A percentile compares a stretch with the other conserved stretches of the same genome.
Evolutionary conservation across 1,284 basidiomycete species (phyloP).

Genomic region (Amylostereum chailletii): DNA sequence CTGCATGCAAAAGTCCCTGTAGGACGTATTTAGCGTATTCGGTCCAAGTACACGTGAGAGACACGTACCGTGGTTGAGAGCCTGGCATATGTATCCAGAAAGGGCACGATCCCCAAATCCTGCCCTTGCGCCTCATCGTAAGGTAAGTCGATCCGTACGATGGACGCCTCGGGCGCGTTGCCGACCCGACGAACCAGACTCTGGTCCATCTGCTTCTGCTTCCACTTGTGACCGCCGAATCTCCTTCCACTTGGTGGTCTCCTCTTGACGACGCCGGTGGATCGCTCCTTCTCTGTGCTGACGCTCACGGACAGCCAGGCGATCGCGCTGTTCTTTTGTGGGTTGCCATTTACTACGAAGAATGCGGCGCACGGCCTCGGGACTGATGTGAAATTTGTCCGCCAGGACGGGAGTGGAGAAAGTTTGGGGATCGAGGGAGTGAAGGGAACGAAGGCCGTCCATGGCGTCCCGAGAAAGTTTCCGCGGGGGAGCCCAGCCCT

Average conservation of each 20-base stretch:
- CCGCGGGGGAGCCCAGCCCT: conserved; percentile 80
- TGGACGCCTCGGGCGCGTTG: too few relatives aligned
- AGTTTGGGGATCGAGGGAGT: conserved; percentile 57
- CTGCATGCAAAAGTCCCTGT: too few relatives aligned
- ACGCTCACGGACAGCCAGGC: conserved; percentile 53
- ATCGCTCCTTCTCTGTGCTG: conserved; percentile 34
- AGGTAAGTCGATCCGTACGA: too few relatives aligned
- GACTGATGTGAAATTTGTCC: conserved; percentile 74
- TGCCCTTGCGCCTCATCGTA: too few relatives aligned
- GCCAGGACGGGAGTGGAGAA: conserved; percentile 71
- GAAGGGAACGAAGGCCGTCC: conserved; percentile 73
- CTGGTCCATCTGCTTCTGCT: conserved; percentile 3
- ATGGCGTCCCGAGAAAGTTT: conserved; percentile 89
- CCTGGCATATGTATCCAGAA: too few relatives aligned
- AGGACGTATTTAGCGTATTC: too few relatives aligned
- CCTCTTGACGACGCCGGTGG: conserved; percentile 29
- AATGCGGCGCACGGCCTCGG: conserved; percentile 82
- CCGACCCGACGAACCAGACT: too few relatives aligned
- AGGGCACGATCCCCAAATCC: too few relatives aligned
- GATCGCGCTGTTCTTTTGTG: conserved; percentile 43
- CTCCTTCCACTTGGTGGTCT: conserved; percentile 21
- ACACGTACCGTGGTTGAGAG: too few relatives aligned
- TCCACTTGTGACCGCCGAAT: conserved; percentile 20
- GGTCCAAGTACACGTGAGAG: too few relatives aligned
- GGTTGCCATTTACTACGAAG: conserved; percentile 78